Evolutionary conservation across 176 grass and related monocot genomes (phyloP), one percentile per base, ranked within the genome.

Genomic region (Rhynchospora tenuis): DNA sequence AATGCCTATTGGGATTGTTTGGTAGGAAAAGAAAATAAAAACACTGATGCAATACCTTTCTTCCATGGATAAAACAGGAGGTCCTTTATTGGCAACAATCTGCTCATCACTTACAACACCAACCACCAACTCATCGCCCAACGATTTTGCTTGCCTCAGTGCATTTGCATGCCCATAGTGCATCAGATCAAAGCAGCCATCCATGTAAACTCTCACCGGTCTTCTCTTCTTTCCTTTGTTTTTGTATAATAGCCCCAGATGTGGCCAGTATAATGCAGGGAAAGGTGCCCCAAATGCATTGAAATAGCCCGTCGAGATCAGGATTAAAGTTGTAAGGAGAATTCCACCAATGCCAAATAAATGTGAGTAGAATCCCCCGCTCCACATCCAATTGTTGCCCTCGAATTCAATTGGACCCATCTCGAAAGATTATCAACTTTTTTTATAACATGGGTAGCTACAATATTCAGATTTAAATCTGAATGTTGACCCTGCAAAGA

Each of bases 141-240:
- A 73, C 24, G 92, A 59, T 82, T 97, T 97, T 9, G 93, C 93
- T 83, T 97, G 93, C 28, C 93, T 86, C 81, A 97, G 86, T 16
- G 93, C 93, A 81, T 97, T 97, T 64, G 93, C 93, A 71, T 97
- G 93, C 70, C 93, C 93, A 1, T 93, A 97, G 62, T 97, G 93
- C 93, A 97, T 93, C 71, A 97, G 89, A 38, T 97, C 93, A 86
- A 97, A 97, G 87, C 93, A 97, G 12, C 93, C 93, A 83, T 97
- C 93, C 93, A 97, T 97, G 70, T 97, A 97, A 14, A 97, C 93
- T 79, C 93, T 97, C 61, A 97, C 89, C 0, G 93, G 87, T 69
- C 91, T 93, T 83, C 88, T 84, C 31, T 51, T 83, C 84, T 81
- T 93, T 56, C 84, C 90, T 84, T 93, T 96, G 24, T 89, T 89